phyloP scores from a whole-genome alignment of 768 basidiomycete species.

The Boletus eberwhitei region DNA sequence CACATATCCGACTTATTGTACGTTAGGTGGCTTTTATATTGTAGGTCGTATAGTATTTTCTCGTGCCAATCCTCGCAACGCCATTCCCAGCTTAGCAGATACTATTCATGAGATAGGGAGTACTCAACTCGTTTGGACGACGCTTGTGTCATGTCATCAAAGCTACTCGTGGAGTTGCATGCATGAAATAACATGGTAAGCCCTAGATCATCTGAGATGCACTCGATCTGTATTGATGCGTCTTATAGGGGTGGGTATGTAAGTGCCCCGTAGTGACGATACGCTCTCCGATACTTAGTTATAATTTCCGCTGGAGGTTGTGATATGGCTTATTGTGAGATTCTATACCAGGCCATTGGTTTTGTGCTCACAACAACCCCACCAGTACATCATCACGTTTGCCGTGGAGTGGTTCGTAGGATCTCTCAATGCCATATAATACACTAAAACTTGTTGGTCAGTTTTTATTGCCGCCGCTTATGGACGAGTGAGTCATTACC shows the following conservation, averaged over 20 bases:
- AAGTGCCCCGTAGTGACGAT: neutral
- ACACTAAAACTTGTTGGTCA: neutral
- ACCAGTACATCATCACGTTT: neutral
- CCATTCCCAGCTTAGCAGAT: slow-evolving; percentile 2
- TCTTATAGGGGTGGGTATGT: slow-evolving; percentile 6
- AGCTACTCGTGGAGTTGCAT: neutral
- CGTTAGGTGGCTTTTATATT: neutral
- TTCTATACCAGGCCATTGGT: too few relatives aligned
- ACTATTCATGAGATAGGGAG: slow-evolving; percentile 5
- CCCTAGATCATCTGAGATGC: too few relatives aligned
- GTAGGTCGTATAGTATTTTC: neutral
- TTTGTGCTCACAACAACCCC: neutral
- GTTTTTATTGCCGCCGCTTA: slow-evolving; percentile 15
- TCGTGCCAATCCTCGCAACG: neutral
- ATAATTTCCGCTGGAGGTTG: neutral
- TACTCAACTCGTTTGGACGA: neutral
- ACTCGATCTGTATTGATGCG: neutral
- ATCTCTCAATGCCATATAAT: too few relatives aligned
- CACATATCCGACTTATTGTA: neutral
- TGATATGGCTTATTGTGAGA: slow-evolving; percentile 3
- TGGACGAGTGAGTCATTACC: slow-evolving; percentile 11
- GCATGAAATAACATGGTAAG: slow-evolving; percentile 1
- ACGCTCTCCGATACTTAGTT: neutral
- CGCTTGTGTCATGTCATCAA: slow-evolving; percentile 2
- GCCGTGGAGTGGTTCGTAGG: slow-evolving; percentile 8